Percentiles rank a stretch among this genome's conserved stretches.
phyloP scores from a whole-genome alignment of 371 early-diverging fungal species.

The Circinella umbellata region DNA sequence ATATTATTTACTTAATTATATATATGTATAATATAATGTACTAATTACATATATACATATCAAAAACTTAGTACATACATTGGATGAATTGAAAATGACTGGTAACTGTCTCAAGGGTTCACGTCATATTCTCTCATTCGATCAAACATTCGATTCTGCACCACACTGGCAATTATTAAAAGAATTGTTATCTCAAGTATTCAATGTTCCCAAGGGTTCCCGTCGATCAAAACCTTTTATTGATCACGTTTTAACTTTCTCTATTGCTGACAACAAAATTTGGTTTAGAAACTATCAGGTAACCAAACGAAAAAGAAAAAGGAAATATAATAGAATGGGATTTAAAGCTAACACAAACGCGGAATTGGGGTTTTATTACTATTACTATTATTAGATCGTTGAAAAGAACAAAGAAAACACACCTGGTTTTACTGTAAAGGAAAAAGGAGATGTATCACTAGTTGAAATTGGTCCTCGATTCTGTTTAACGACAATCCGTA shows the following conservation, averaged over 20 bases:
- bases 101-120: constrained; percentile 98
- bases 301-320: not conserved
- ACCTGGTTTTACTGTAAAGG: constrained; percentile 52
- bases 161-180: constrained; percentile 88
- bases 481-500: constrained; percentile 88
- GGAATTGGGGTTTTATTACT: constrained; percentile 15
- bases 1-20: not conserved
- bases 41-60: not conserved
- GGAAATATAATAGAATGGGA: constrained; percentile 16
- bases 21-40: not conserved
- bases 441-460: constrained; percentile 77
- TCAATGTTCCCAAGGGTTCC: constrained; percentile 88
- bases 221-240: constrained; percentile 95
- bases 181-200: constrained; percentile 88
- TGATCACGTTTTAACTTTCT: constrained; percentile 93
- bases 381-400: constrained; percentile 39
- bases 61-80: constrained; percentile 83
- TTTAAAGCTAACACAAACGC: not conserved
- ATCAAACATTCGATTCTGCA: constrained; percentile 84
- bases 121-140: constrained; percentile 93
- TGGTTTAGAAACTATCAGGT: constrained; percentile 98
- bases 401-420: constrained; percentile 61
- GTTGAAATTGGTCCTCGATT: constrained; percentile 99
- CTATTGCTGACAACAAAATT: constrained; percentile 87
- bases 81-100: constrained; percentile 97